Conservation (phyloP, 495 filamentous ascomycete genomes). For the Beverwykella pulmonaria region DNA sequence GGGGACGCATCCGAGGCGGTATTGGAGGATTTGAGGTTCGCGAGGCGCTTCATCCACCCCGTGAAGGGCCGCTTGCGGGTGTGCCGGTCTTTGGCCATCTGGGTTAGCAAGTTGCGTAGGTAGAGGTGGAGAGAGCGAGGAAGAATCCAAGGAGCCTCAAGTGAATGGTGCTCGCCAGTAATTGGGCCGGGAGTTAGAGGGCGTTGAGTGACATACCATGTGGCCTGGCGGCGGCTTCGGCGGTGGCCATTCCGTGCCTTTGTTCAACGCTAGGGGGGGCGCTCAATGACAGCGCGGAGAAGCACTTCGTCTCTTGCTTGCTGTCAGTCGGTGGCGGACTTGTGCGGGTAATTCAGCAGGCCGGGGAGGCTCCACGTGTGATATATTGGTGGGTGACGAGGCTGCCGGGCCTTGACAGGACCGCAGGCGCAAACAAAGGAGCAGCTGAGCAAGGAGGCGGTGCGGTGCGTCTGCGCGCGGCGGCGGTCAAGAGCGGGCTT, state of each 20-base stretch:
- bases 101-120: constrained; percentile 15
- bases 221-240: constrained; percentile 64
- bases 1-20: constrained; percentile 51
- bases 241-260: constrained; percentile 72
- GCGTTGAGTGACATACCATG: constrained; percentile 58
- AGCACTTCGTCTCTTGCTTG: constrained; percentile 3
- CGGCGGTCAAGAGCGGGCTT: background rate
- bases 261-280: constrained; percentile 7
- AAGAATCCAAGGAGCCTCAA: background rate
- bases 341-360: constrained; percentile 30
- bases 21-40: constrained; percentile 73
- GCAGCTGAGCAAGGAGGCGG: no score
- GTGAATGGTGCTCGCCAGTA: background rate
- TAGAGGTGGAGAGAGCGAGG: background rate
- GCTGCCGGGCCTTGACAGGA: constrained; percentile 21
- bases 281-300: constrained; percentile 6
- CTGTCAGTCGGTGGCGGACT: background rate
- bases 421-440: no score
- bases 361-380: constrained; percentile 34
- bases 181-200: background rate
- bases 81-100: constrained; percentile 59
- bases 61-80: constrained; percentile 83
- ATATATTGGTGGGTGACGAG: constrained; percentile 35
- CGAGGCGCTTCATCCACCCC: constrained; percentile 90
- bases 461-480: no score